These are phyloP conservation scores for Sonneratia caseolaris DNA, from an alignment of 345 rosid genomes.

Conservation along the genomic window DNA sequence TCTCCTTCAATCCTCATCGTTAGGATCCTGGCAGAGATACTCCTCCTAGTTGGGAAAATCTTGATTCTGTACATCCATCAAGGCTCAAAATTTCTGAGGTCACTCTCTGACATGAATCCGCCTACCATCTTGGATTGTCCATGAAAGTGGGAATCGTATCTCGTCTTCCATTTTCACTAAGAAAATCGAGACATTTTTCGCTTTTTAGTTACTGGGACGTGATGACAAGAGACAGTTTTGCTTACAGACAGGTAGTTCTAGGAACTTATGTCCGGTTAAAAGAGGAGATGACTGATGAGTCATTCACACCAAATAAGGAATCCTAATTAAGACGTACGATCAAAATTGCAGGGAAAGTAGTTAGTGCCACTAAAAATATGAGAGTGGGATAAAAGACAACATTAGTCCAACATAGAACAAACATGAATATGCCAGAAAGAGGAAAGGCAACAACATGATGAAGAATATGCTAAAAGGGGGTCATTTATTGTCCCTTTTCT, in stretches of 20 bases:
- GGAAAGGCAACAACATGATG: background rate
- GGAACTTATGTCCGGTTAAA: background rate
- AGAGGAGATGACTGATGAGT: background rate
- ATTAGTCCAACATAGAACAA: background rate
- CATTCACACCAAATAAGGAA: background rate
- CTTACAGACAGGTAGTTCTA: too few relatives aligned
- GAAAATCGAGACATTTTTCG: background rate
- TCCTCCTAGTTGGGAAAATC: background rate
- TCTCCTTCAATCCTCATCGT: background rate
- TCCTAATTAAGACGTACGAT: background rate
- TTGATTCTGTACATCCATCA: background rate
- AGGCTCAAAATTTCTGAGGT: background rate
- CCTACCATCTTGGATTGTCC: background rate
- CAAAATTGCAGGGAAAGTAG: background rate
- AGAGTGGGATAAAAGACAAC: background rate
- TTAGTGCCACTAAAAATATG: background rate
- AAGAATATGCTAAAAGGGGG: background rate
- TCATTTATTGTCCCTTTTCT: background rate
- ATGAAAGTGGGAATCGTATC: background rate
- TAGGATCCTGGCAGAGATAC: background rate
- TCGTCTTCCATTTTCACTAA: background rate
- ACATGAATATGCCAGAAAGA: background rate
- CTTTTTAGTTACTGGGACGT: background rate
- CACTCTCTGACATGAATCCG: background rate
- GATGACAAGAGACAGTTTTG: background rate